These are phyloP conservation scores for Salix udensis DNA, from an alignment of 345 rosid species.

Conservation along the genomic window DNA sequence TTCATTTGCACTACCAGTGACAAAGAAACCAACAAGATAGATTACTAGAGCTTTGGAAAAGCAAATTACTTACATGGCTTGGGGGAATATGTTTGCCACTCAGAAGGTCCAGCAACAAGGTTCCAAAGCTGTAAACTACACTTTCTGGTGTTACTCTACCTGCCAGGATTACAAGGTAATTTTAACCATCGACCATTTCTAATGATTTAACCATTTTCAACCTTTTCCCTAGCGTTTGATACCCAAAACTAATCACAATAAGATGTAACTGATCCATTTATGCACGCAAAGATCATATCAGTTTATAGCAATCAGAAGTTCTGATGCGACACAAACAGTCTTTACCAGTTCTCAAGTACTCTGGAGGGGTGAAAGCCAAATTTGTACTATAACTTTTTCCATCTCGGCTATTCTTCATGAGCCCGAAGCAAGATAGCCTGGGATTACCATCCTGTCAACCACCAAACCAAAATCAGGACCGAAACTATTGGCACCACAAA, in stretches of 20 bases:
- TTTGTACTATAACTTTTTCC: conserved; percentile 96
- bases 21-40: background rate
- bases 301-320: background rate
- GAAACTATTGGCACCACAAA: background rate
- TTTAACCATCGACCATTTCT: background rate
- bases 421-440: conserved; percentile 83
- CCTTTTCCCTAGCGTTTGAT: background rate
- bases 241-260: background rate
- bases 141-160: conserved; percentile 92
- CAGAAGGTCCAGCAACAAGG: conserved; percentile 87
- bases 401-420: conserved; percentile 91
- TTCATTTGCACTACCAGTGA: background rate
- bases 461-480: background rate
- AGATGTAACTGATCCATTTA: background rate
- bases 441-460: conserved; percentile 84
- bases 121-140: conserved; percentile 95
- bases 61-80: conserved; percentile 62
- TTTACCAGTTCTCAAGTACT: conserved; percentile 80
- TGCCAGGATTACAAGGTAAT: conserved; percentile 25
- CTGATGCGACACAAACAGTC: background rate
- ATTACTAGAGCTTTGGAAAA: background rate
- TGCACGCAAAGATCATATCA: background rate
- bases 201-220: background rate
- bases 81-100: conserved; percentile 99
- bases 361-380: conserved; percentile 97